phyloP scores from a whole-genome alignment of 768 basidiomycete genomes.

The Boletus sensibilis region DNA sequence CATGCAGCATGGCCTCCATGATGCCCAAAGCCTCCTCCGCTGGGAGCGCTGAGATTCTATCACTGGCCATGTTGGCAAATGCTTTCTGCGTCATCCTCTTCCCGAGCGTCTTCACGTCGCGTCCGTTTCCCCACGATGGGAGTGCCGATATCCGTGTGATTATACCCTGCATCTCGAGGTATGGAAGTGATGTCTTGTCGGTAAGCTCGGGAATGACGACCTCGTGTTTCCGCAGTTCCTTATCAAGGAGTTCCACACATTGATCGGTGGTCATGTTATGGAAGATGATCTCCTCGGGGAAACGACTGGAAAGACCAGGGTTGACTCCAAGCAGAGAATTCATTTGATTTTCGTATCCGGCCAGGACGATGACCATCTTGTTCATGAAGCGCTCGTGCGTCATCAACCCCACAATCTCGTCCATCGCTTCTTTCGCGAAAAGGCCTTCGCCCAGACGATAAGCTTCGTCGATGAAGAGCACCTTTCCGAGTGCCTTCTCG shows the following conservation, averaged over 20 bases:
- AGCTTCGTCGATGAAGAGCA: neutral
- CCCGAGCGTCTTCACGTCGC: neutral
- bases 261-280: neutral
- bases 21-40: neutral
- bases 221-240: neutral
- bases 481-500: neutral
- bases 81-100: neutral
- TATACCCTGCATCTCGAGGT: neutral
- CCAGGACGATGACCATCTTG: neutral
- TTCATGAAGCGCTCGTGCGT: neutral
- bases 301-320: neutral
- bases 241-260: neutral
- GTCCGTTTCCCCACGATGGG: neutral
- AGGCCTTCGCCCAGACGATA: neutral
- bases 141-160: neutral
- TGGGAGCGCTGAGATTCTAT: neutral
- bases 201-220: neutral
- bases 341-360: neutral
- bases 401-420: neutral
- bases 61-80: neutral
- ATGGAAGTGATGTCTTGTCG: neutral
- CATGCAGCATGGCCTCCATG: neutral
- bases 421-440: neutral
- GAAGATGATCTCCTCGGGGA: neutral
- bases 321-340: neutral